Conservation (phyloP, 495 filamentous ascomycete species). For the Penicillium goetzii region DNA sequence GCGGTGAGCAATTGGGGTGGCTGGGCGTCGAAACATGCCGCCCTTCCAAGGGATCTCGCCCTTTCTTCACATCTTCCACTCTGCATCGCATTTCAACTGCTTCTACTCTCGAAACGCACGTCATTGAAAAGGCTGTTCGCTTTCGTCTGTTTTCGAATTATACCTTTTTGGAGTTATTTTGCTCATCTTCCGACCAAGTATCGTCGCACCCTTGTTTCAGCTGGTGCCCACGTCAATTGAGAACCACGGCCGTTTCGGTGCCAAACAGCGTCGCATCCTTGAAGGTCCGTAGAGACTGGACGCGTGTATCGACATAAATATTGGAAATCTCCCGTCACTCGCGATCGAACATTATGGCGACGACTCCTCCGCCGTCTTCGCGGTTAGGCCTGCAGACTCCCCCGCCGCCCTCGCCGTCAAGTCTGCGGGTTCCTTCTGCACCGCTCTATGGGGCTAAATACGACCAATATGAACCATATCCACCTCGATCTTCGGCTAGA, state of each 20-base stretch:
- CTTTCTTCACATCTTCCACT: slow-evolving; percentile 23
- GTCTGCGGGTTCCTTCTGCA: slow-evolving; percentile 67
- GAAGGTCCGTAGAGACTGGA: background rate
- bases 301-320: background rate
- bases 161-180: background rate
- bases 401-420: slow-evolving; percentile 55
- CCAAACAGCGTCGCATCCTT: background rate
- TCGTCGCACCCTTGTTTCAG: slow-evolving; percentile 25
- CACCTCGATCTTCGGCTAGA: slow-evolving; percentile 52
- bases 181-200: background rate
- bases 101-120: slow-evolving; percentile 5
- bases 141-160: background rate
- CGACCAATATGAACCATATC: slow-evolving; percentile 73
- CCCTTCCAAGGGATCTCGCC: slow-evolving; percentile 26
- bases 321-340: background rate
- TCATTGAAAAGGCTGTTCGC: background rate
- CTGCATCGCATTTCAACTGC: slow-evolving; percentile 15
- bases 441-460: slow-evolving; percentile 70
- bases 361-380: slow-evolving; percentile 68
- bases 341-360: slow-evolving; percentile 50
- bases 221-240: slow-evolving; percentile 13
- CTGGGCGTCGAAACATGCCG: slow-evolving; percentile 31
- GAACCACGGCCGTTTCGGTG: background rate
- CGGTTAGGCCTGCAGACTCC: slow-evolving; percentile 61
- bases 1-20: slow-evolving; percentile 25